Conservation (phyloP, 768 basidiomycete genomes). For the Trametes coccinea region DNA sequence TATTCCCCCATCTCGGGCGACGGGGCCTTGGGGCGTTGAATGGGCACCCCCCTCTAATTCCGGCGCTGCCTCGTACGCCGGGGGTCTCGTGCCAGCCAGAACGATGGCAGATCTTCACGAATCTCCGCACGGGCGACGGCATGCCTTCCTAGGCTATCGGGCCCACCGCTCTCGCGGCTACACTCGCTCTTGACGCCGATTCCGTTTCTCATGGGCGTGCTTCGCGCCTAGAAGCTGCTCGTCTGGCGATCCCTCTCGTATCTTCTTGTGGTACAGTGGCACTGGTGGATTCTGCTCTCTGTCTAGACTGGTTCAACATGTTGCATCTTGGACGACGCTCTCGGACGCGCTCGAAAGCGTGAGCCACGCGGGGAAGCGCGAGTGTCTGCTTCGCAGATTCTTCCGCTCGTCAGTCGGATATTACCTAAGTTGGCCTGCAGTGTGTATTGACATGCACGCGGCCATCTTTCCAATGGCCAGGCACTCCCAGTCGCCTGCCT, state of each 20-base stretch:
- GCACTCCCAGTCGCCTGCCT: too few relatives aligned
- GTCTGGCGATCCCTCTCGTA: background rate
- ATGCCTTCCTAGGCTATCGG: constrained; percentile 12
- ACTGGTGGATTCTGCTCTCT: background rate
- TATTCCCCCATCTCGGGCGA: background rate
- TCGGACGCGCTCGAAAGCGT: background rate
- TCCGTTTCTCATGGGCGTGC: constrained; percentile 1
- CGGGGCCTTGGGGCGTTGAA: background rate
- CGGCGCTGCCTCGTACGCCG: background rate
- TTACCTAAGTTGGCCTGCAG: constrained; percentile 12
- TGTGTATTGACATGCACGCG: background rate
- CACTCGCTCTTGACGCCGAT: constrained; percentile 11
- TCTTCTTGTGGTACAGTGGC: background rate
- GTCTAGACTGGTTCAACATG: background rate
- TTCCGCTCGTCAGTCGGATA: constrained; percentile 16
- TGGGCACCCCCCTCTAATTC: background rate
- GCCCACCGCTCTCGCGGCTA: constrained; percentile 5
- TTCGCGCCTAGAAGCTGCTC: background rate
- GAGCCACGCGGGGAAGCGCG: background rate
- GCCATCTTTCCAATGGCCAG: background rate
- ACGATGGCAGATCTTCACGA: constrained; percentile 16
- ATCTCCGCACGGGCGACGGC: constrained; percentile 6
- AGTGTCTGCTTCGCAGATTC: constrained; percentile 3
- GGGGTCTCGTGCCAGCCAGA: constrained; percentile 10
- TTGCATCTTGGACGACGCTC: background rate